Conservation (phyloP, 2,329 filamentous ascomycete genomes). For the Dactylellina leptospora region DNA sequence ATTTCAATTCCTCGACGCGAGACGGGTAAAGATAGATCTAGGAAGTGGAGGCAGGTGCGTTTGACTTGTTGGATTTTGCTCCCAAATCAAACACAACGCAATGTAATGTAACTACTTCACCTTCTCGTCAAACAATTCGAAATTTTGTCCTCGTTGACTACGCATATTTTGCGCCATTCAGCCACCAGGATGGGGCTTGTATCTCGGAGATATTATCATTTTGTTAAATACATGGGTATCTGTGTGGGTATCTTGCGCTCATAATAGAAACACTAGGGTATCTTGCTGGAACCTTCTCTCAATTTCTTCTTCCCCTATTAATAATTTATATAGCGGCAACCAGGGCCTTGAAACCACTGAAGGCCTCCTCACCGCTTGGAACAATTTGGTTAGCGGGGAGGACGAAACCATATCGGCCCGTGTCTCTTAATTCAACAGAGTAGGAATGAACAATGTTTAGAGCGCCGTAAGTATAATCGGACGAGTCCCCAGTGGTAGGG, state of each 20-base stretch:
- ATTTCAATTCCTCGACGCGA: too few relatives aligned
- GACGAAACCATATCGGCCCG: constrained; percentile 64
- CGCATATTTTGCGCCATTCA: too few relatives aligned
- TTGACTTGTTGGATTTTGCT: too few relatives aligned
- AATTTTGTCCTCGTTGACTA: too few relatives aligned
- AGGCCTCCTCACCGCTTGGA: constrained; percentile 64
- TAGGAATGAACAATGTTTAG: constrained; percentile 63
- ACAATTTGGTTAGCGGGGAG: constrained; percentile 64
- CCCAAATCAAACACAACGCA: too few relatives aligned
- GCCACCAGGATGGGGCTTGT: too few relatives aligned
- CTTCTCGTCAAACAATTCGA: too few relatives aligned
- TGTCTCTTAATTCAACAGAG: constrained; percentile 65
- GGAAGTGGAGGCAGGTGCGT: too few relatives aligned
- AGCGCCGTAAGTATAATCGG: constrained; percentile 63
- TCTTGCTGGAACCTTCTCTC: background rate
- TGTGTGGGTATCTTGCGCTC: constrained; percentile 35
- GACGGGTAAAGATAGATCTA: too few relatives aligned
- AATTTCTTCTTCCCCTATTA: background rate
- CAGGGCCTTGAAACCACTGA: constrained; percentile 60
- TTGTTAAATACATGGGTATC: too few relatives aligned
- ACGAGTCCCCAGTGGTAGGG: constrained; percentile 64
- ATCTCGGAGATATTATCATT: too few relatives aligned
- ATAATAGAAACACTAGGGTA: constrained; percentile 37
- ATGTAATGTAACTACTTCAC: too few relatives aligned
- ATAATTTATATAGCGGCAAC: constrained; percentile 58